A percentile compares a stretch with the other conserved stretches of the same genome.
phyloP scores from a whole-genome alignment of 345 rosid genomes.

The Brassica incana region DNA sequence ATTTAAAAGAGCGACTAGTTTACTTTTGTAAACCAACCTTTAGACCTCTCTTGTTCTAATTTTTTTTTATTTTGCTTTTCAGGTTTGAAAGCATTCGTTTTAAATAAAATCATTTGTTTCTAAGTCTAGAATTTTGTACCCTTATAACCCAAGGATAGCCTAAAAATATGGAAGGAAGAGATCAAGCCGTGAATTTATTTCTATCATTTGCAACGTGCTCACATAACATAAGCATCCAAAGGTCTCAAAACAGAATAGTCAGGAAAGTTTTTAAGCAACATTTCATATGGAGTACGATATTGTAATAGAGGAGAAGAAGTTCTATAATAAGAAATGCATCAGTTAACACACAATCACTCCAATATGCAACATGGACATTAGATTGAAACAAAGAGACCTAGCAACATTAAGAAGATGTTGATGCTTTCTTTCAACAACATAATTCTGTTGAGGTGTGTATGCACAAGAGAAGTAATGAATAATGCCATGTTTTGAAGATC shows the following conservation, averaged over 20 bases:
- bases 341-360: neutral
- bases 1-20: slow-evolving; percentile 35
- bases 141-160: too few species aligned
- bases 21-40: slow-evolving; percentile 36
- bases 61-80: neutral
- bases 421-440: neutral
- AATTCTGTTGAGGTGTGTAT: neutral
- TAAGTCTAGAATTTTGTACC: too few species aligned
- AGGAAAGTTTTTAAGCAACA: neutral
- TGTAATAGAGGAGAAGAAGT: neutral
- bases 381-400: neutral
- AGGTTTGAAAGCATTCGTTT: neutral
- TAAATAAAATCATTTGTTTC: neutral
- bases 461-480: neutral
- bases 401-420: neutral
- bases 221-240: neutral
- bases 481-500: too few species aligned
- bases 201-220: neutral
- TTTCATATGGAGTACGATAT: neutral
- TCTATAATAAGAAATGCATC: neutral
- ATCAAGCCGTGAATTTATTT: neutral
- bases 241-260: neutral
- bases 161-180: neutral
- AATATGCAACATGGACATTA: neutral
- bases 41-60: slow-evolving; percentile 38